These are phyloP conservation scores for Cryptosporidium viatorum DNA, from an alignment of 169 alveolate species.

Conservation along the genomic window DNA sequence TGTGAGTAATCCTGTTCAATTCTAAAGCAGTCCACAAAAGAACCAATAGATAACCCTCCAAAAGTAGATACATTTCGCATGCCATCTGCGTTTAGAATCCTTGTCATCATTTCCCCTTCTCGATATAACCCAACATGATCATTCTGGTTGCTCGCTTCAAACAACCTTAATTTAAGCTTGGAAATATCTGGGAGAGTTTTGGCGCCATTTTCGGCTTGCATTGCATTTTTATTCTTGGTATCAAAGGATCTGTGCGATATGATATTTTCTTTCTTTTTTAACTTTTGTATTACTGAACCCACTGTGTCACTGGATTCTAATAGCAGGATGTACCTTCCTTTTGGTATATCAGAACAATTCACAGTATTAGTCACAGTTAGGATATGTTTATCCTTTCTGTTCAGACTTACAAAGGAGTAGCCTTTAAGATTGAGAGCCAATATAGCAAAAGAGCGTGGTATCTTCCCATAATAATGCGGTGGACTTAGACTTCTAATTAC, in stretches of 20 bases:
- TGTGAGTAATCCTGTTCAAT: constrained; percentile 33
- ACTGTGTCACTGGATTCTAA: constrained; percentile 8
- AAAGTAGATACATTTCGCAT: neutral
- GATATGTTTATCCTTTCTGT: neutral
- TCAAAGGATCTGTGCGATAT: neutral
- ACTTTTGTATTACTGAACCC: neutral
- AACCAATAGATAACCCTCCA: constrained; percentile 17
- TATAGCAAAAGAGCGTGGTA: neutral
- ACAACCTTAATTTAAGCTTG: constrained; percentile 8
- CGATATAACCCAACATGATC: constrained; percentile 17
- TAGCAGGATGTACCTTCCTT: constrained; percentile 1
- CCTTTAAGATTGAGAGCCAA: constrained; percentile 18
- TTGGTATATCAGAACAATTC: neutral
- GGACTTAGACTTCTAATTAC: neutral
- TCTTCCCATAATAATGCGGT: constrained; percentile 11
- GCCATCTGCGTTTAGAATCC: neutral
- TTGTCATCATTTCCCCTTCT: constrained; percentile 16
- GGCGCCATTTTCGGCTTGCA: neutral
- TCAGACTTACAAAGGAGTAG: constrained; percentile 6
- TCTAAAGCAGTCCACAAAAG: constrained; percentile 37
- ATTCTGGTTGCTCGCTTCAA: constrained; percentile 23
- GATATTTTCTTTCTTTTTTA: neutral
- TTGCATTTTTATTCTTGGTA: too few relatives aligned
- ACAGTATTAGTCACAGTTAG: neutral
- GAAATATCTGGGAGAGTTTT: neutral